phyloP scores from a whole-genome alignment of 257 asterid species.

The Scutellaria galericulata region DNA sequence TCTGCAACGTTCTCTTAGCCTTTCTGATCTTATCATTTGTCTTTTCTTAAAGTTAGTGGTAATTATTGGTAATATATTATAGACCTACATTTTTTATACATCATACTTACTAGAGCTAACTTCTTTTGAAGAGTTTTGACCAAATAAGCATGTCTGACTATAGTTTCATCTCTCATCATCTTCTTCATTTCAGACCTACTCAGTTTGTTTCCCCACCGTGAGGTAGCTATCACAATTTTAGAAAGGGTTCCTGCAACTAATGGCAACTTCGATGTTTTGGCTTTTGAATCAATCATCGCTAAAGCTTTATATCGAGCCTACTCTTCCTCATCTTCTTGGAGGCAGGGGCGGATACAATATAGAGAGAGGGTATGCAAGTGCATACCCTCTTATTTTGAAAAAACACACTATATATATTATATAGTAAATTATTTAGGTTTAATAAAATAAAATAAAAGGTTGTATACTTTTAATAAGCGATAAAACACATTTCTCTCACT shows the following conservation, averaged over 20 bases:
- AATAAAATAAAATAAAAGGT: no score
- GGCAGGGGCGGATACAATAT: not conserved
- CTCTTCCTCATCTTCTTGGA: conserved; percentile 83
- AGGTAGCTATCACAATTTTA: conserved; percentile 89
- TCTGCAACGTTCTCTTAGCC: conserved; percentile 70
- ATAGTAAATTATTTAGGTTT: no score
- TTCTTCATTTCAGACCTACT: conserved; percentile 60
- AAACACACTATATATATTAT: no score
- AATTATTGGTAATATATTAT: conserved; percentile 14
- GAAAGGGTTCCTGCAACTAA: conserved; percentile 95
- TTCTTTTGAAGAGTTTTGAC: conserved; percentile 68
- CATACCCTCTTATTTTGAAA: no score
- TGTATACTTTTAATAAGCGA: no score
- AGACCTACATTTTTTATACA: conserved; percentile 14
- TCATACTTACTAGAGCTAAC: conserved; percentile 68
- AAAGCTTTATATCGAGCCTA: conserved; percentile 71
- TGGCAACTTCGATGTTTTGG: conserved; percentile 46
- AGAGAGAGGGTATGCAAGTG: no score
- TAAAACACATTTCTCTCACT: no score
- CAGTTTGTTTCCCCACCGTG: conserved; percentile 71
- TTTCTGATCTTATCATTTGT: conserved; percentile 68
- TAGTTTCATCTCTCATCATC: conserved; percentile 75
- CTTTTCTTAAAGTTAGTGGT: conserved; percentile 50
- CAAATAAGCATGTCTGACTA: conserved; percentile 63
- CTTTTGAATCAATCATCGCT: conserved; percentile 43